These are phyloP conservation scores for Fusarium incarnatum DNA, from an alignment of 2,329 filamentous ascomycete species.

Conservation along the genomic window DNA sequence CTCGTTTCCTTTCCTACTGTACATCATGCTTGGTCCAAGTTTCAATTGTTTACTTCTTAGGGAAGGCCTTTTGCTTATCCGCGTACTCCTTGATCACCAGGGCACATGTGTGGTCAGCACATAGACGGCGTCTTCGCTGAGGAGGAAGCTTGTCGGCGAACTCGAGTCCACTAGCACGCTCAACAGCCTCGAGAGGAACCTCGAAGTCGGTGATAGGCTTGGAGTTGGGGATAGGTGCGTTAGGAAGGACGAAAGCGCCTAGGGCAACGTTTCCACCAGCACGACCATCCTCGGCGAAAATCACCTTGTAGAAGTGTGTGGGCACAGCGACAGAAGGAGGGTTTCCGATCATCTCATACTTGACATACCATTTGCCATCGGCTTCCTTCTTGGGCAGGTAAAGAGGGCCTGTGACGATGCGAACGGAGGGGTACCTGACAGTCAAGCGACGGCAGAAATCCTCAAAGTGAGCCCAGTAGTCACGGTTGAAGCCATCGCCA, in stretches of 20 bases:
- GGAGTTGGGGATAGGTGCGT: slow-evolving; percentile 86
- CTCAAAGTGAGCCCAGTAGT: slow-evolving; percentile 99
- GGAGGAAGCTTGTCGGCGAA: slow-evolving; percentile 85
- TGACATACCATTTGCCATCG: slow-evolving; percentile 91
- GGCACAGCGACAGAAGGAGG: slow-evolving; percentile 96
- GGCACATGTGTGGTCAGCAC: slow-evolving; percentile 86
- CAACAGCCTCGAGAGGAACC: slow-evolving; percentile 91
- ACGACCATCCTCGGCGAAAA: slow-evolving; percentile 88
- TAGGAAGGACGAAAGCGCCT: slow-evolving; percentile 94
- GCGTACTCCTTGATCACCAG: slow-evolving; percentile 85
- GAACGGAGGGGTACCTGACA: slow-evolving; percentile 82
- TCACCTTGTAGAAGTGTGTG: slow-evolving; percentile 99
- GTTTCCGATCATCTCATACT: slow-evolving; percentile 93
- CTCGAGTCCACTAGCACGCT: slow-evolving; percentile 90
- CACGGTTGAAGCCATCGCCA: slow-evolving; percentile 96
- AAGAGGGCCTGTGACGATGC: slow-evolving; percentile 91
- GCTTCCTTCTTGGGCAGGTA: slow-evolving; percentile 89
- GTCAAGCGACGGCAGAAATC: slow-evolving; percentile 93
- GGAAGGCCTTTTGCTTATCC: slow-evolving; percentile 69
- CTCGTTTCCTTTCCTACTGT: slow-evolving; percentile 7
- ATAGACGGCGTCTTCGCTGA: slow-evolving; percentile 80
- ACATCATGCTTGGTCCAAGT: background rate
- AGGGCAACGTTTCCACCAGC: slow-evolving; percentile 81
- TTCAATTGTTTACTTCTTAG: slow-evolving; percentile 48
- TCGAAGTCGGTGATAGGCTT: slow-evolving; percentile 93